Percentiles rank a stretch among this genome's conserved stretches.
These are phyloP conservation scores for Leptographium lundbergii DNA, from an alignment of 2,329 filamentous ascomycete genomes.

Conservation along the genomic window DNA sequence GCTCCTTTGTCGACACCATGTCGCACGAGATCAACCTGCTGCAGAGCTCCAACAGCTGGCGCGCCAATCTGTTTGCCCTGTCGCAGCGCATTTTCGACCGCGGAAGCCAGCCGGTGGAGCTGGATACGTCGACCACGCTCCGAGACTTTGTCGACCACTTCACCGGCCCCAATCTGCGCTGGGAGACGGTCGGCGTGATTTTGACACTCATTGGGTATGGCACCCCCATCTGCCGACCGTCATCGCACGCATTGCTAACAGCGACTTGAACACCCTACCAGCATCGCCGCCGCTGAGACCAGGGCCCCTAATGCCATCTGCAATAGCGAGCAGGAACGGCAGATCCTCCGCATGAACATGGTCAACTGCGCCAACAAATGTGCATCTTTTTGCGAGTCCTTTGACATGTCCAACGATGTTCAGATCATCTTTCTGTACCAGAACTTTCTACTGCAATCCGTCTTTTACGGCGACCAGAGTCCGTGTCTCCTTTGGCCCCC, in stretches of 20 bases:
- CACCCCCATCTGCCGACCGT: neutral
- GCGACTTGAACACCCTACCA: neutral
- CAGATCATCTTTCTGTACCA: slow-evolving; percentile 7
- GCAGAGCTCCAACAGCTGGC: neutral
- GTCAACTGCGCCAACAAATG: slow-evolving; percentile 4
- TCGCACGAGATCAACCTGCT: neutral
- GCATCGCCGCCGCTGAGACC: slow-evolving; percentile 3
- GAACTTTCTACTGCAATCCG: slow-evolving; percentile 4
- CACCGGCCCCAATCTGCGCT: slow-evolving; percentile 2
- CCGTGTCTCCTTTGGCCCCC: neutral
- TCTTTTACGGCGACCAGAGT: slow-evolving; percentile 7
- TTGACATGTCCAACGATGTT: slow-evolving; percentile 5
- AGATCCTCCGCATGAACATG: slow-evolving; percentile 2
- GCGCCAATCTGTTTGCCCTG: neutral
- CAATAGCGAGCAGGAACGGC: slow-evolving; percentile 3
- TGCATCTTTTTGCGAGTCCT: slow-evolving; percentile 4
- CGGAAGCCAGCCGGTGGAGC: neutral
- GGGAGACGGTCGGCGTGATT: slow-evolving; percentile 6
- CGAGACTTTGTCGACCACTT: slow-evolving; percentile 4
- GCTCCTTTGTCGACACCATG: slow-evolving; percentile 1
- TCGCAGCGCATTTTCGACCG: slow-evolving; percentile 4
- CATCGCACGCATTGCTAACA: neutral
- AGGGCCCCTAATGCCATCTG: slow-evolving; percentile 2
- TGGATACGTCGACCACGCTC: neutral
- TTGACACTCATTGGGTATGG: slow-evolving; percentile 1